A percentile compares a stretch with the other conserved stretches of the same genome.
These are phyloP conservation scores for Diaporthe citriasiana DNA, from an alignment of 2,329 filamentous ascomycete species.

Conservation along the genomic window DNA sequence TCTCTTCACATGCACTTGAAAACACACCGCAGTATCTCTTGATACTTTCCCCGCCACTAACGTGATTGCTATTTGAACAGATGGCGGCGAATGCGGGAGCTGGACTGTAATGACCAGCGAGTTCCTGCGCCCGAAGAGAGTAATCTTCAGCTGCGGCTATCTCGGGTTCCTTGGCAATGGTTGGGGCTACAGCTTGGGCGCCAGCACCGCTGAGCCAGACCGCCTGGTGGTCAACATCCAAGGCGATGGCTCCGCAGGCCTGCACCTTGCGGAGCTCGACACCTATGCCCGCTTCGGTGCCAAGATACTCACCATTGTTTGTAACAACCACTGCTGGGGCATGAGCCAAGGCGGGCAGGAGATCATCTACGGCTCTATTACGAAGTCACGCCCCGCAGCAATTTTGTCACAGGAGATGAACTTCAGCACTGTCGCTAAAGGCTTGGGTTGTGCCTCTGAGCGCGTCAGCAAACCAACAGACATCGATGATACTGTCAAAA, in stretches of 20 bases:
- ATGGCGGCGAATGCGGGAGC: slow-evolving; percentile 56
- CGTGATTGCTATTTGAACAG: slow-evolving; percentile 40
- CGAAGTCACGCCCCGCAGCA: slow-evolving; percentile 45
- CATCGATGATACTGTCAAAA: slow-evolving; percentile 51
- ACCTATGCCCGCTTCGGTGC: slow-evolving; percentile 57
- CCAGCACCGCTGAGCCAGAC: slow-evolving; percentile 56
- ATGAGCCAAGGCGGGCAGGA: slow-evolving; percentile 61
- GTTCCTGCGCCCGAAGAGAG: slow-evolving; percentile 46
- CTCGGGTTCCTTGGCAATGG: slow-evolving; percentile 62
- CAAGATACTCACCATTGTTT: slow-evolving; percentile 57
- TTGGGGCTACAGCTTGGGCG: slow-evolving; percentile 60
- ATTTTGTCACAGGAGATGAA: slow-evolving; percentile 52
- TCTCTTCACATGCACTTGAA: neutral
- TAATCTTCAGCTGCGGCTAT: slow-evolving; percentile 52
- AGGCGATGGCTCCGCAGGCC: slow-evolving; percentile 60
- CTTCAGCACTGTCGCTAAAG: slow-evolving; percentile 58
- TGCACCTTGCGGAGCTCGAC: slow-evolving; percentile 61
- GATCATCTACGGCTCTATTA: slow-evolving; percentile 54
- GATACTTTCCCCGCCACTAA: neutral
- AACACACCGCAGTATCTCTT: neutral
- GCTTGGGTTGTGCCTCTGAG: slow-evolving; percentile 52
- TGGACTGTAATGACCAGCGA: slow-evolving; percentile 53
- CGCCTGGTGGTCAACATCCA: slow-evolving; percentile 58
- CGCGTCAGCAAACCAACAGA: slow-evolving; percentile 49
- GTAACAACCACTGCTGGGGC: slow-evolving; percentile 61